Evolutionary conservation across 1,139 yeast species (phyloP).

Genomic region (Yamadazyma dendronema): DNA sequence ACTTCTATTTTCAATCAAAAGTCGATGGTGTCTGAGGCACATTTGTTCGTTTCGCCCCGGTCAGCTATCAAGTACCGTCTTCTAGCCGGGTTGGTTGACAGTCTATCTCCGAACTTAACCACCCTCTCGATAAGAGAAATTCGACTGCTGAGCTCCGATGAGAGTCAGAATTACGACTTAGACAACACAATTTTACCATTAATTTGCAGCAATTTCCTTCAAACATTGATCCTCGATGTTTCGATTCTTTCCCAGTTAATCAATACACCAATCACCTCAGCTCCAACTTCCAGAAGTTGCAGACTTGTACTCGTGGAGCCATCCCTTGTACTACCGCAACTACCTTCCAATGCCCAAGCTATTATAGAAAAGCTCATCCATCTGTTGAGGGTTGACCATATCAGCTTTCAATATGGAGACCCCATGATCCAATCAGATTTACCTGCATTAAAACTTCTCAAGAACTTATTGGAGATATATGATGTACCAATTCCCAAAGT

Average conservation of each 20-base stretch:
- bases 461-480: constrained; percentile 17
- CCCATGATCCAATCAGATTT: constrained; percentile 28
- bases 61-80: constrained; percentile 16
- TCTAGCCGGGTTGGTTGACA: constrained; percentile 14
- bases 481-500: constrained; percentile 5
- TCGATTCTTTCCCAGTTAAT: not conserved
- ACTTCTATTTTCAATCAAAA: no score
- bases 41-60: constrained; percentile 21
- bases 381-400: constrained; percentile 12
- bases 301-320: constrained; percentile 13
- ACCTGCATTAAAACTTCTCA: constrained; percentile 23
- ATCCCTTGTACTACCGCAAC: constrained; percentile 18
- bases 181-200: constrained; percentile 1
- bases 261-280: not conserved
- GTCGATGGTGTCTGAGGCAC: constrained; percentile 12
- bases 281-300: not conserved
- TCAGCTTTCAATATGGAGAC: constrained; percentile 30
- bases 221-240: not conserved
- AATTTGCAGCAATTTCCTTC: no score
- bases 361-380: constrained; percentile 15
- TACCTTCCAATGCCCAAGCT: constrained; percentile 12
- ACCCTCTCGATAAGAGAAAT: constrained; percentile 16
- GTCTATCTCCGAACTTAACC: not conserved
- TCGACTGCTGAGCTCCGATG: constrained; percentile 4
- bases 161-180: no score